Evolutionary conservation across 2,329 filamentous ascomycete species (phyloP), one percentile per base, ranked within the genome.

Genomic region (Dissoconium aciculare): DNA sequence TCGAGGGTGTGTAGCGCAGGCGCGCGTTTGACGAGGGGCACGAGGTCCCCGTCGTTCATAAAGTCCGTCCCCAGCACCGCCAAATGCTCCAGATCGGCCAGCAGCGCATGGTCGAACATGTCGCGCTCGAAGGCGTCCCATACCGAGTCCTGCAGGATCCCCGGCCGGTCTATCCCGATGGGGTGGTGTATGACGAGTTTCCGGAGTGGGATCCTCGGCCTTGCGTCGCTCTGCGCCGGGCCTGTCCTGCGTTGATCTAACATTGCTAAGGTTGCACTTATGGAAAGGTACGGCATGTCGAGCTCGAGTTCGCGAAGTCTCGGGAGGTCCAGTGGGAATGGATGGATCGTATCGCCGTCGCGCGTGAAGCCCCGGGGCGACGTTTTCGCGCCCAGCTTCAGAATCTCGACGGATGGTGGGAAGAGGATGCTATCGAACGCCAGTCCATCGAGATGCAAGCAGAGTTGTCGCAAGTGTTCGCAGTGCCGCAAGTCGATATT

Each of bases 21-120:
- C 36, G 45, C 13, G 1, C 34, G 11, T 16, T 35, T 15, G 43
- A 44, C 31, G 1, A 60, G 35, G 3, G 34, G 17, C 5, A 51
- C 48, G 8, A 56, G 40, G 10, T 49, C 44, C 13, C 51, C 45
- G 35, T 59, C 56, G 12, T 43, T 36, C 8, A 31, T 34, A 12
- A 37, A 28, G 2, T 25, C 21, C 11, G 26, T 24, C 11, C 27
- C 25, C 4, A 31, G 32, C n/a, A 38, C 15, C 11, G 26, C 27
- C 10, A 38, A 15, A 16, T 33, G 27, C 4, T 31, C 21, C 5
- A 28, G 25, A 15, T 34, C 28, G 4, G 12, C 15, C 3, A 34
- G 27, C 21, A 16, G 32, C 19, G 13, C 15, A 19, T 6, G 4
- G 15, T 14, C 25, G 25, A 13, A 13, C n/a, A n/a, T n/a, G n/a